Base-by-base conservation (phyloP, 345 rosid species). In the Boechera stricta region DNA sequence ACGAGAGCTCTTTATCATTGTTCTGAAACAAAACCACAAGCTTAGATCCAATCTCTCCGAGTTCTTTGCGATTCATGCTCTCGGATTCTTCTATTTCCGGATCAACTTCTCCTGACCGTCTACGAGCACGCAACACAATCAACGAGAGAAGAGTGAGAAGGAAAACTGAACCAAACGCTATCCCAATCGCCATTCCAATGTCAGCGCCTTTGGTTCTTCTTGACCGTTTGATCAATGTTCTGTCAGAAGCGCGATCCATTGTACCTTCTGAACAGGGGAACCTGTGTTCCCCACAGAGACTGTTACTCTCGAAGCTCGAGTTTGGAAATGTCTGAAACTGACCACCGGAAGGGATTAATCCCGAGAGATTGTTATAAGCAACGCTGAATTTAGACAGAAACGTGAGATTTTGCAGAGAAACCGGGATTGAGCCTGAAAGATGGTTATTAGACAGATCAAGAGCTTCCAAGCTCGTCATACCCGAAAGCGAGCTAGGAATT, bases 281-380 rank as follows among this genome's bases (percentile, higher is more conserved):
- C 68, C 83, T 64, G 21, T 87, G 91, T 26, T 90, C 91, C 18
- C 96, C 96, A n/a, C 98, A 91, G 11, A 93, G 94, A 56, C 60
- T 24, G 58, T 89, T 93, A 26, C 85, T 91, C 80, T 90, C 96
- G 5, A 91, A 91, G 83, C 98, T 91, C 49, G 97, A 84, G 75
- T 84, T 88, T 4, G 95, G 92, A 47, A 93, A 93, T 36, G 89
- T 89, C 61, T 42, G 81, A 79, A 93, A 91, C 79, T 93, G 98
- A 69, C 87, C 85, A 67, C 84, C 90, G 0, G 69, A 65, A 13
- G 98, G 96, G 16, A 92, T 86, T 42, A 12, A 74, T 48, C 98
- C 98, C 1, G 47, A 59, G 10, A 90, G 86, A 6, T 64, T 78
- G 81, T 90, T 92, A 71, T 71, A 12, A 12, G 96, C 93, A 13